Evolutionary conservation across 305 asterid species (phyloP).

Genomic region (Stenogyne calaminthoides): DNA sequence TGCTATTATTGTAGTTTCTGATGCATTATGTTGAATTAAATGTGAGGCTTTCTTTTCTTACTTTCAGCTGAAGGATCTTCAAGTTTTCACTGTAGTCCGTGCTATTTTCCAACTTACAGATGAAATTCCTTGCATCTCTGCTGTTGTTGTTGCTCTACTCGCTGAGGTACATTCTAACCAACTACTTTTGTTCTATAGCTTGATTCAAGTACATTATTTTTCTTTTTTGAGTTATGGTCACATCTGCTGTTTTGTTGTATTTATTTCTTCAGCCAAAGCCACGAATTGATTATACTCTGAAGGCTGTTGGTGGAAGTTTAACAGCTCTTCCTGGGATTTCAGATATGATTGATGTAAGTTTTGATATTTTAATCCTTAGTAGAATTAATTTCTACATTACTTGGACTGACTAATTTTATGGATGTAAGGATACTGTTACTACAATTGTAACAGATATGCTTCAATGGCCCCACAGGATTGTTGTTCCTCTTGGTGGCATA

Average conservation of each 20-base stretch:
- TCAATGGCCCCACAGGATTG: constrained; percentile 98
- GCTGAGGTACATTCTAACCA: constrained; percentile 65
- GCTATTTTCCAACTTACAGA: constrained; percentile 94
- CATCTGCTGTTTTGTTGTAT: constrained; percentile 2
- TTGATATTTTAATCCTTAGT: constrained; percentile 15
- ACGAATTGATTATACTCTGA: constrained; percentile 81
- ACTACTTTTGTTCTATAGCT: constrained; percentile 12
- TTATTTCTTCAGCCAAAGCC: constrained; percentile 74
- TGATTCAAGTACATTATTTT: neutral
- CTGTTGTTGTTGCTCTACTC: constrained; percentile 94
- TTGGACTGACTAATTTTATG: constrained; percentile 39
- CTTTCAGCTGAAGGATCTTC: constrained; percentile 93
- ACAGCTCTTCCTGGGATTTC: constrained; percentile 95
- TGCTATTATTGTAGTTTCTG: constrained; percentile 5
- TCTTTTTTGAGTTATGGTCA: neutral
- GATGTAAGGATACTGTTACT: constrained; percentile 74
- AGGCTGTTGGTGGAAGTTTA: constrained; percentile 97
- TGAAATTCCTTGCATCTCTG: constrained; percentile 96
- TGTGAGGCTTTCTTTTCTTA: constrained; percentile 22
- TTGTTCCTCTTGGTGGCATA: constrained; percentile 85
- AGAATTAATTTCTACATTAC: constrained; percentile 14
- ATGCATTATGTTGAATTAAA: neutral
- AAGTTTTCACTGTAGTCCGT: constrained; percentile 89
- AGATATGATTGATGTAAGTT: constrained; percentile 91
- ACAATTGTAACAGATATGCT: constrained; percentile 87